Percentiles rank a stretch among this genome's conserved stretches.
Conservation (phyloP, 192 early-diverging fungal genomes). For the Mortierella alpina region DNA sequence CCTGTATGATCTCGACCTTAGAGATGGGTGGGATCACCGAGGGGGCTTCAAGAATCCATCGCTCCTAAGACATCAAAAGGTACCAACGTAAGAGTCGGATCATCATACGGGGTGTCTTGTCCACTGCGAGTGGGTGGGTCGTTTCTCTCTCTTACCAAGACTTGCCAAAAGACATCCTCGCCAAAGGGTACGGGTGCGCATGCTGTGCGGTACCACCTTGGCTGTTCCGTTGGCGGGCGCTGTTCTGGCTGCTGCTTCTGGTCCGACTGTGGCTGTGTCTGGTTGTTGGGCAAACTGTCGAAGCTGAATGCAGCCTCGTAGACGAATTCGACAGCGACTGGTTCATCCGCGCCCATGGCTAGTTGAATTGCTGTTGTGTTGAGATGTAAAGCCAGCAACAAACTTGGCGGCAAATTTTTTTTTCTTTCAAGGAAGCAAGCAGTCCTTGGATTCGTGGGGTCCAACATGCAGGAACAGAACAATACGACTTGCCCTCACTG, state of each 20-base stretch:
- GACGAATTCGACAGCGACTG: constrained; percentile 15
- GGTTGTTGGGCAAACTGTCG: constrained; percentile 27
- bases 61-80: constrained; percentile 33
- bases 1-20: constrained; percentile 58
- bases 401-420: constrained; percentile 4
- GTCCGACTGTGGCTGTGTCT: background rate
- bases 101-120: too few relatives aligned
- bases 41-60: constrained; percentile 71
- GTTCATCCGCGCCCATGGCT: constrained; percentile 18
- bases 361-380: background rate
- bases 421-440: background rate
- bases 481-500: too few relatives aligned
- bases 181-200: constrained; percentile 54
- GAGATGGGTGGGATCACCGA: constrained; percentile 71
- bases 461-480: too few relatives aligned
- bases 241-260: background rate
- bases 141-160: constrained; percentile 49
- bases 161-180: constrained; percentile 59
- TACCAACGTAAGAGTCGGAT: background rate
- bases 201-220: constrained; percentile 52
- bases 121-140: too few relatives aligned
- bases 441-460: background rate
- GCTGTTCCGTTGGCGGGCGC: background rate
- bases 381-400: background rate
- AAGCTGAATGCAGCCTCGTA: constrained; percentile 32